Evolutionary conservation across 768 basidiomycete species (phyloP), one percentile per base, ranked within the genome.

Genomic region (Trametes villosa): DNA sequence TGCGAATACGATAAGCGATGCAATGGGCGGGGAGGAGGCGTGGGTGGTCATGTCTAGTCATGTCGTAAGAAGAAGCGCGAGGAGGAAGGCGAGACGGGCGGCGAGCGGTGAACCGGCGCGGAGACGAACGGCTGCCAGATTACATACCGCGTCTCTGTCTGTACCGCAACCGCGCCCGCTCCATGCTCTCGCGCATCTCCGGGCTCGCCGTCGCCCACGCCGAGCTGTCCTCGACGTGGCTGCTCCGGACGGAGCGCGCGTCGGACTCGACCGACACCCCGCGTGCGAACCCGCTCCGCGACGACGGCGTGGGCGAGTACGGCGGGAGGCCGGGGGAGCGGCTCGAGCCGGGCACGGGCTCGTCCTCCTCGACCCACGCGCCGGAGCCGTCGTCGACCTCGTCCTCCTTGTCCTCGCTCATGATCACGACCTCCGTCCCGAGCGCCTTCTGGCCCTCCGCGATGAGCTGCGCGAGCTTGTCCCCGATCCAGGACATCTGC

Each of bases 401-500:
- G 59, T 92, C 91, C 65, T 91, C 89, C 57, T 86, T 78, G 4
- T 80, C 78, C 47, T 92, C 91, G 61, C 85, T 86, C 82, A 86
- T 84, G 4, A 92, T 84, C 9, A 94, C 91, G 17, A 94, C 80
- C 70, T 94, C 91, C n/a, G 82, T 78, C 15, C 82, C 84, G 8
- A 94, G 79, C 0, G 92, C 92, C 46, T 82, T 85, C 69, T 89
- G 86, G 17, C 92, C 92, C 67, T 94, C 86, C 67, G 86, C 84
- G 64, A 94, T 94, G 51, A 94, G 82, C 60, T 75, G 75, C 27
- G 83, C 73, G 30, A 94, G 81, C 64, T 83, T 85, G 63, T 83
- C 86, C 20, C 89, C 88, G 60, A 93, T 88, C 89, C 89, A 91
- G 65, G 91, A 89, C 88, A 93, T 92, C 81, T 92, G 67, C 36